Evolutionary conservation across 176 grass and related monocot genomes (phyloP).

Genomic region (Puccinellia tenuiflora): DNA sequence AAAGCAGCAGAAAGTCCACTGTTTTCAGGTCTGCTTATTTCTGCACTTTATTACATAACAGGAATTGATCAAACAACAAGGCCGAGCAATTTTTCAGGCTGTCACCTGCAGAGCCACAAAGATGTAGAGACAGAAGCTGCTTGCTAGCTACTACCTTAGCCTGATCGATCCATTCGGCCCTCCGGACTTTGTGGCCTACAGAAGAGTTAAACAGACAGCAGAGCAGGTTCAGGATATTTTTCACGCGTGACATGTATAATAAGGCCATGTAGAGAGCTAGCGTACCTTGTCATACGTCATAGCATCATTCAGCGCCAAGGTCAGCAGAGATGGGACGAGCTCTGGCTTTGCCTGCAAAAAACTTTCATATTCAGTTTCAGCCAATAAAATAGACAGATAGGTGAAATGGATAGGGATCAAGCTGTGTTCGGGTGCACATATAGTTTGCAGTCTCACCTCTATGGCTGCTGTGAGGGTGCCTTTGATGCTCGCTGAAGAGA

Average conservation of each 20-base stretch:
- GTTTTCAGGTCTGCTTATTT: constrained; percentile 96
- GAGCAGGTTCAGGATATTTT: background rate
- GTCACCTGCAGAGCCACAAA: background rate
- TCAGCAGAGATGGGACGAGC: constrained; percentile 66
- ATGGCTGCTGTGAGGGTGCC: constrained; percentile 55
- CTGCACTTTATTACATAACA: constrained; percentile 66
- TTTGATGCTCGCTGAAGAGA: constrained; percentile 65
- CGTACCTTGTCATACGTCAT: constrained; percentile 96
- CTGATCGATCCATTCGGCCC: constrained; percentile 95
- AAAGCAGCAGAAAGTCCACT: constrained; percentile 66
- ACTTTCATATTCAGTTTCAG: background rate
- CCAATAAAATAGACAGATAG: background rate
- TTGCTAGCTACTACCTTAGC: constrained; percentile 63
- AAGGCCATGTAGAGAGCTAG: background rate
- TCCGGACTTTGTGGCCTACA: constrained; percentile 88
- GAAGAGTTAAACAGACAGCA: constrained; percentile 10
- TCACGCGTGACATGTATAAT: background rate
- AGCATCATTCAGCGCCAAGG: constrained; percentile 81
- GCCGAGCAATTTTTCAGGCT: background rate
- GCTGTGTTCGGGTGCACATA: background rate
- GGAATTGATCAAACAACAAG: background rate
- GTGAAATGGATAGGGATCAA: background rate
- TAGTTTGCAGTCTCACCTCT: constrained; percentile 43
- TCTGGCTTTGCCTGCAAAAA: constrained; percentile 67
- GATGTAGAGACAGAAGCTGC: background rate